phyloP scores from a whole-genome alignment of 2,329 filamentous ascomycete genomes.

The Atkinsonella hypoxylon region DNA sequence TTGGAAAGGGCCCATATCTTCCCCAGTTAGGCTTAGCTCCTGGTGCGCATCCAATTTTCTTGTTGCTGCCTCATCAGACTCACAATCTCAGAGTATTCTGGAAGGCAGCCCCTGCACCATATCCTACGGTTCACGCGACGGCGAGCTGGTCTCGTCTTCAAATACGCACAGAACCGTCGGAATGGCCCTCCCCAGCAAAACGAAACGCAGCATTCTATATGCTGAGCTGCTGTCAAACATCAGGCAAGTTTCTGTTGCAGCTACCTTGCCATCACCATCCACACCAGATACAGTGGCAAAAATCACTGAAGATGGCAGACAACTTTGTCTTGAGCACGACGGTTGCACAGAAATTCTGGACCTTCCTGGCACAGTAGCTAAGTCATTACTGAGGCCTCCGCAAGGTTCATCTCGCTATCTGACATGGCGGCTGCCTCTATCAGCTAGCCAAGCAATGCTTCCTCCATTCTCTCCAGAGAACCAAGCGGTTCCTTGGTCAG shows the following conservation, averaged over 20 bases:
- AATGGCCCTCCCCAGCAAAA: constrained; percentile 1
- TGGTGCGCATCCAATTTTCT: no score
- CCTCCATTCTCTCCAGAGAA: constrained; percentile 20
- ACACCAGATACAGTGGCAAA: constrained; percentile 30
- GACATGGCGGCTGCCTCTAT: constrained; percentile 43
- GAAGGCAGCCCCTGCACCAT: not conserved
- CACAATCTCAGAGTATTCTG: not conserved
- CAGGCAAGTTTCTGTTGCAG: constrained; percentile 48
- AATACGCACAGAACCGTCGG: not conserved
- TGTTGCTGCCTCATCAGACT: no score
- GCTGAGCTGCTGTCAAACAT: constrained; percentile 56
- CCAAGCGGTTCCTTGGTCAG: constrained; percentile 43
- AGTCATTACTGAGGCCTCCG: constrained; percentile 25
- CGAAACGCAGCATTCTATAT: constrained; percentile 33
- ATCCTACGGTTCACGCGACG: not conserved
- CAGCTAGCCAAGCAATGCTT: constrained; percentile 12
- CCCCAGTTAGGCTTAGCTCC: no score
- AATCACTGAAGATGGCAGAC: constrained; percentile 31
- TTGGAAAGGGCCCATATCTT: no score
- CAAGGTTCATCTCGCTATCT: constrained; percentile 21
- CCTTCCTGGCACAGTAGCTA: constrained; percentile 31
- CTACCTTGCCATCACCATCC: constrained; percentile 32
- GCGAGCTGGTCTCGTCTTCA: not conserved
- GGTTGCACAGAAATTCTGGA: constrained; percentile 21
- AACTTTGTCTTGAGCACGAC: constrained; percentile 36